phyloP scores from a whole-genome alignment of 1,139 yeast genomes.

The Geotrichum fermentans region DNA sequence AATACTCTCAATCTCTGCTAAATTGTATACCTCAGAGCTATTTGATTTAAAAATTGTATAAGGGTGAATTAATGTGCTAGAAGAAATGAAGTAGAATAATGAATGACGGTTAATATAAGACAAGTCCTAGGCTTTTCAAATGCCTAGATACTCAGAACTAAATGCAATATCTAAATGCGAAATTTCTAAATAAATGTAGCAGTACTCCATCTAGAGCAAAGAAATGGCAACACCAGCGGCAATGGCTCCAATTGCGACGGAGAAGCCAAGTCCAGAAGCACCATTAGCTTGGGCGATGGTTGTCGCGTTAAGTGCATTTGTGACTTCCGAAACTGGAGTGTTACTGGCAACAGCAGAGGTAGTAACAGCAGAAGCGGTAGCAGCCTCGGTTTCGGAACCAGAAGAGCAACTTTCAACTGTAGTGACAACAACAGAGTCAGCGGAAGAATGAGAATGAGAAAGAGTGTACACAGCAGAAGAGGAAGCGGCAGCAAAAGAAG shows the following conservation, averaged over 20 bases:
- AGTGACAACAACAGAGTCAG: not conserved
- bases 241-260: conserved; percentile 14
- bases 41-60: not conserved
- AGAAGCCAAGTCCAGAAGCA: conserved; percentile 9
- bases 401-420: not conserved
- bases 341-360: not conserved
- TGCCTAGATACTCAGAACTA: not conserved
- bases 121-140: too few species aligned
- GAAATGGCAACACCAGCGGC: conserved; percentile 12
- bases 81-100: too few species aligned
- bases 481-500: conserved; percentile 26
- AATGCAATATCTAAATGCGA: conserved; percentile 4
- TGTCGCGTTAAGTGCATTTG: not conserved
- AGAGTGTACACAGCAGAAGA: conserved; percentile 25
- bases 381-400: conserved; percentile 2
- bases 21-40: too few species aligned
- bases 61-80: too few species aligned
- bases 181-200: too few species aligned
- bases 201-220: too few species aligned
- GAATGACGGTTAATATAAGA: too few species aligned
- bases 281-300: conserved; percentile 12
- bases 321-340: not conserved
- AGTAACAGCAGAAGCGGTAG: not conserved
- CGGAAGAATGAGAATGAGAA: conserved; percentile 12
- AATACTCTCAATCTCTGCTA: too few species aligned